These are phyloP conservation scores for Pyrenula aspistea DNA, from an alignment of 495 filamentous ascomycete species.

Conservation along the genomic window DNA sequence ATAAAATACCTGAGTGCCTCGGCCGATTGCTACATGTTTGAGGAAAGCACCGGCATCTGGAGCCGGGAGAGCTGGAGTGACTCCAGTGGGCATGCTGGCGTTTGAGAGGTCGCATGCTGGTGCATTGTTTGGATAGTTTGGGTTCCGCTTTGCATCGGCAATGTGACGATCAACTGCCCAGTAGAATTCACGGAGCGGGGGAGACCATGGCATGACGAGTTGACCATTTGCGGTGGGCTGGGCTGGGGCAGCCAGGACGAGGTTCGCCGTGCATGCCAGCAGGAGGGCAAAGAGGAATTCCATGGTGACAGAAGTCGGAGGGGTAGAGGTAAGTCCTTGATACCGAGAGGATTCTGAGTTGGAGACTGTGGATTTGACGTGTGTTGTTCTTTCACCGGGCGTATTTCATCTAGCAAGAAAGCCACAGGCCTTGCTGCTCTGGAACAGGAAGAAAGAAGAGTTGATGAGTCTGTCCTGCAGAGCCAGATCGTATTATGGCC, in stretches of 20 bases:
- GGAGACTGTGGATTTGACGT: no score
- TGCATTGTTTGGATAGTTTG: slow-evolving; percentile 9
- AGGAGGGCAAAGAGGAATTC: not conserved
- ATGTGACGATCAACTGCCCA: slow-evolving; percentile 28
- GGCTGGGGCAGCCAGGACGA: not conserved
- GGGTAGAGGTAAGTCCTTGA: no score
- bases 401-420: not conserved
- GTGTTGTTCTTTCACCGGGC: no score
- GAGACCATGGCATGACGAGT: slow-evolving; percentile 11
- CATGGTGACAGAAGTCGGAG: not conserved
- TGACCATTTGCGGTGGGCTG: no score
- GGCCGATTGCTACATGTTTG: slow-evolving; percentile 72
- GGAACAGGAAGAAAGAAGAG: not conserved
- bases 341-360: no score
- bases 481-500: not conserved
- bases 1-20: slow-evolving; percentile 50
- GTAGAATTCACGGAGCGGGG: slow-evolving; percentile 24
- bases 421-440: not conserved
- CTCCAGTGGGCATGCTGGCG: slow-evolving; percentile 24
- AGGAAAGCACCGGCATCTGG: slow-evolving; percentile 44
- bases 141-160: slow-evolving; percentile 1
- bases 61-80: slow-evolving; percentile 36
- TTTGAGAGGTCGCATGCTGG: slow-evolving; percentile 25
- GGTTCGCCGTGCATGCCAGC: not conserved
- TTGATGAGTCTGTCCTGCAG: not conserved